Evolutionary conservation across 2,329 filamentous ascomycete species (phyloP).

Genomic region (Exophiala sp.): DNA sequence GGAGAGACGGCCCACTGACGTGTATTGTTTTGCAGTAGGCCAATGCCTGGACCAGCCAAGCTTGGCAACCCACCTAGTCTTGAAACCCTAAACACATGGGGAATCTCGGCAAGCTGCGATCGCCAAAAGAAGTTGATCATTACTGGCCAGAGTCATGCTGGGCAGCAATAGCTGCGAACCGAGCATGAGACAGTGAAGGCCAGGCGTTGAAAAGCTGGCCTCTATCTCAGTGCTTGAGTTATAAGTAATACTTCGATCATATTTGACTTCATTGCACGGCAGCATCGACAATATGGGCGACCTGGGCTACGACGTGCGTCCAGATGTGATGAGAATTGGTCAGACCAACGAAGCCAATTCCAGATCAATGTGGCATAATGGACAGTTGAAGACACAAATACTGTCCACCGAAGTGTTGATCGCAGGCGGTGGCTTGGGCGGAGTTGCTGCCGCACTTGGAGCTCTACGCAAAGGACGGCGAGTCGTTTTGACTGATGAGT

Average conservation of each 20-base stretch:
- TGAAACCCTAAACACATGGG: background rate
- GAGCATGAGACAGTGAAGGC: too few relatives aligned
- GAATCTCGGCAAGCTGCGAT: background rate
- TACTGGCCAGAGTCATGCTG: background rate
- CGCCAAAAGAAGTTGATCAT: background rate
- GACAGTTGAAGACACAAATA: background rate
- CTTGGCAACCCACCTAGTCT: background rate
- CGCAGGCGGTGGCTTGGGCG: background rate
- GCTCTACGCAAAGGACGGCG: slow-evolving; percentile 1
- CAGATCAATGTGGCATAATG: background rate
- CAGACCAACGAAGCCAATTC: background rate
- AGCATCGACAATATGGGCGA: background rate
- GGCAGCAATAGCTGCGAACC: too few relatives aligned
- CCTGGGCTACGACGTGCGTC: background rate
- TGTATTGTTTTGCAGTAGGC: too few relatives aligned
- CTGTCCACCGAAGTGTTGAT: background rate
- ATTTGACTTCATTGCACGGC: background rate
- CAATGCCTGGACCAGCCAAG: too few relatives aligned
- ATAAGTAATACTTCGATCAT: background rate
- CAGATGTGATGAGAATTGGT: background rate
- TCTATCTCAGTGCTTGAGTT: background rate
- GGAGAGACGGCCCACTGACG: too few relatives aligned
- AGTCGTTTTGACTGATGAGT: background rate
- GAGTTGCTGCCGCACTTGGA: background rate
- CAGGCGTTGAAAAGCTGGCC: background rate